These are phyloP conservation scores for Fusarium burgessii DNA, from an alignment of 2,329 filamentous ascomycete genomes.

Conservation along the genomic window DNA sequence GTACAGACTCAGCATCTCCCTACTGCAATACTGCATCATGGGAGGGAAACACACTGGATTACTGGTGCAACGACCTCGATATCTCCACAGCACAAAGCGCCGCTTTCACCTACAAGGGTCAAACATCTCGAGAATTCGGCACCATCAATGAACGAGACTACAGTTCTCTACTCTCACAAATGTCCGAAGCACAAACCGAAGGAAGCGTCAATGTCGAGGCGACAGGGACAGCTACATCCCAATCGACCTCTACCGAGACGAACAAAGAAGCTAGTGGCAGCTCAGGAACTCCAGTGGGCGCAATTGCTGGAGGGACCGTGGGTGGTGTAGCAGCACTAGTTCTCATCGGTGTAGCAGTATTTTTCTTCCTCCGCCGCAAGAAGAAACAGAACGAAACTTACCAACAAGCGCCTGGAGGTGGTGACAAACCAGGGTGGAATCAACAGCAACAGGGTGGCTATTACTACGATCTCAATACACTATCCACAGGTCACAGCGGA, in stretches of 20 bases:
- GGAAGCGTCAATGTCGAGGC: neutral
- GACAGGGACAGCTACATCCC: neutral
- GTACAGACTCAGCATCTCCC: slow-evolving; percentile 1
- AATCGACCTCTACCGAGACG: neutral
- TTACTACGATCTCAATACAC: slow-evolving; percentile 8
- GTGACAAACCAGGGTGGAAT: neutral
- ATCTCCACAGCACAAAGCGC: slow-evolving; percentile 23
- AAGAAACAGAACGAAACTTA: slow-evolving; percentile 15
- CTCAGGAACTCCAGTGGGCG: slow-evolving; percentile 7
- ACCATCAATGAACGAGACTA: slow-evolving; percentile 12
- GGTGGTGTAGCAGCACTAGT: slow-evolving; percentile 8
- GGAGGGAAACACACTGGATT: slow-evolving; percentile 10
- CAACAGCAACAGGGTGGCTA: slow-evolving; percentile 11
- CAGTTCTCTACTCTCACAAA: slow-evolving; percentile 3
- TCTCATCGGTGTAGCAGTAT: neutral
- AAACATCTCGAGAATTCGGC: slow-evolving; percentile 1
- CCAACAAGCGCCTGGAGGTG: neutral
- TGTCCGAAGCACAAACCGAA: neutral
- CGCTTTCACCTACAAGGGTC: slow-evolving; percentile 15
- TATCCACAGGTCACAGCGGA: neutral
- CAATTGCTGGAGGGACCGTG: slow-evolving; percentile 25
- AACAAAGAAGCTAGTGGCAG: neutral
- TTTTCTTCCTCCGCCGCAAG: slow-evolving; percentile 11
- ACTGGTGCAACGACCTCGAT: slow-evolving; percentile 28
- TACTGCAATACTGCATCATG: slow-evolving; percentile 26